Conservation (phyloP, 805 yeast species). For the Wickerhamiella shivajii region DNA sequence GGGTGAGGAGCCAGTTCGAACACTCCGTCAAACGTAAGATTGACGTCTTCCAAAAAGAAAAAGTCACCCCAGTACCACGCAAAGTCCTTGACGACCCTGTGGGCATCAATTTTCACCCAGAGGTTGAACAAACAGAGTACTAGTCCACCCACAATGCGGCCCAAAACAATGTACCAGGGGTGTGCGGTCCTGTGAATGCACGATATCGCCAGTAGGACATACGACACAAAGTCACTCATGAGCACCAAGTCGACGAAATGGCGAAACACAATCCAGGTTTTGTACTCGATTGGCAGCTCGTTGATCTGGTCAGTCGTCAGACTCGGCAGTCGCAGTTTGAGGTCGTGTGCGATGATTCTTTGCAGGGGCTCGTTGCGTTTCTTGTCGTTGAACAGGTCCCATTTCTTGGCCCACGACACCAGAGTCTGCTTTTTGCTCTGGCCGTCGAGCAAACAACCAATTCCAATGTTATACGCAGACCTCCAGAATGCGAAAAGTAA, state of each 20-base stretch:
- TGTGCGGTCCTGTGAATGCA: constrained; percentile 10
- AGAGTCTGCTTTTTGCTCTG: constrained; percentile 48
- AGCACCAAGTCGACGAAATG: constrained; percentile 66
- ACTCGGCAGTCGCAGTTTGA: constrained; percentile 33
- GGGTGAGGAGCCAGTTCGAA: constrained; percentile 87
- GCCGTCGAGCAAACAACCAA: constrained; percentile 49
- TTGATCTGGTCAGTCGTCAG: constrained; percentile 26
- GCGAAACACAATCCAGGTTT: constrained; percentile 69
- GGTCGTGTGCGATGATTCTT: constrained; percentile 31
- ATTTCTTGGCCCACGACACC: constrained; percentile 36
- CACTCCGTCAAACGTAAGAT: constrained; percentile 73
- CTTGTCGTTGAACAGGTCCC: constrained; percentile 31
- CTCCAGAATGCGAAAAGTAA: constrained; percentile 60
- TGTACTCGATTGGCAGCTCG: constrained; percentile 52
- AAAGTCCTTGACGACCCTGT: constrained; percentile 72
- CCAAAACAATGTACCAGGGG: constrained; percentile 31
- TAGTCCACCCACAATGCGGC: constrained; percentile 45
- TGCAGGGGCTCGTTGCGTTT: constrained; percentile 21
- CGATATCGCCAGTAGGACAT: constrained; percentile 35
- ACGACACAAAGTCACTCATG: constrained; percentile 73
- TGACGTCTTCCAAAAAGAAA: constrained; percentile 58
- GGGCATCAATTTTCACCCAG: constrained; percentile 81
- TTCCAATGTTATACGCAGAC: constrained; percentile 61
- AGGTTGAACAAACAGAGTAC: constrained; percentile 53
- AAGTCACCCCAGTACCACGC: constrained; percentile 97